Evolutionary conservation across 192 early-diverging fungal genomes (phyloP), one percentile per base, ranked within the genome.

Genomic region (Backusella westeae): DNA sequence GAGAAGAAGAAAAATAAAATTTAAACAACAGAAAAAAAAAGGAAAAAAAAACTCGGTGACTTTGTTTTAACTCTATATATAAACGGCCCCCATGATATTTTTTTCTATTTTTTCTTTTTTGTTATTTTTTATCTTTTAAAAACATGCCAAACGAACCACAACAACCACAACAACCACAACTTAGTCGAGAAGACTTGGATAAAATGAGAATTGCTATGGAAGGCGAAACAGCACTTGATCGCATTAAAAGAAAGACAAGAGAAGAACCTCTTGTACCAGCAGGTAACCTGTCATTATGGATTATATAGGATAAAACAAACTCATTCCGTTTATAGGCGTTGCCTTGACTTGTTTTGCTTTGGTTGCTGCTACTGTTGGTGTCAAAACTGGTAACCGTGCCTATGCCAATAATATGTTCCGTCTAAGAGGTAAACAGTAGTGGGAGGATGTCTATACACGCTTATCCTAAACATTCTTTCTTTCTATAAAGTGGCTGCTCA

Each of bases 321-420:
- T 32, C 15, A 19, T 67, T 36, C 5, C 6, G 21, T 52, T 4
- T 15, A 35, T 66, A 83, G 82, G 82, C 72, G 78, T 83, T 29
- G 82, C 73, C 10, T 74, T 83, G 19, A 83, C 82, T 23, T 80
- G 78, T 32, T 83, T 83, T 78, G 82, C 82, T 21, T 71, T 83
- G 19, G 35, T 80, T 23, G 82, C 82, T 34, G 78, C 82, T 29
- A 80, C 82, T 12, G 74, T 80, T 44, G 82, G 82, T 35, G 76
- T 83, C 8, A 77, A 72, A 34, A 75, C 71, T 0, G 82, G 82
- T 6, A 77, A 80, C 34, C 69, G 70, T 29, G 70, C 73, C 0
- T 83, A 83, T 75, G 78, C 82, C 1, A 83, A 83, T 63, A 77
- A 72, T 52, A 83, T 83, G 82, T 78, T 83, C 34, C 73, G 79